Evolutionary conservation across 805 yeast species (phyloP), one percentile per base, ranked within the genome.

Genomic region (Yarrowia sp.): DNA sequence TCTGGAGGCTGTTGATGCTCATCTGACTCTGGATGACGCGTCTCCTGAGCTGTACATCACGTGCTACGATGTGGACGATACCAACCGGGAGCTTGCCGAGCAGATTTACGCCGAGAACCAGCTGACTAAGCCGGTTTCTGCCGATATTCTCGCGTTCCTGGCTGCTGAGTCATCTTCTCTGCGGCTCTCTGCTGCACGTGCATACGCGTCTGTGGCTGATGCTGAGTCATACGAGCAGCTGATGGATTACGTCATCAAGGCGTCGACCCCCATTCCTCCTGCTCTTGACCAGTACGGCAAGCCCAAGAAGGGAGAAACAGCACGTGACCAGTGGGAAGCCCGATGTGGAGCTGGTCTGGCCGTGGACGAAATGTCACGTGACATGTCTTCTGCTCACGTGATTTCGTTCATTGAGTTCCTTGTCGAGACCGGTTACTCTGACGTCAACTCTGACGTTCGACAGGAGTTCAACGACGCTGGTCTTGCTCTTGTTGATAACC

Each of bases 401-500:
- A 80, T 81, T 11, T 72, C 75, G 33, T 74, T 90, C n/a, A 83
- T 92, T 70, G 74, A 76, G 22, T 90, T 90, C 73, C 76, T 90
- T 64, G 83, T 88, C 33, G 68, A 69, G 10, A 69, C 82, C 50
- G 89, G 93, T 0, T 78, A 92, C 47, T 92, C 90, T 33, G 98
- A 92, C 72, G 80, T 82, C 66, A 89, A 89, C 66, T 77, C 82
- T 0, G 75, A 84, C 61, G 97, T 91, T 4, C 83, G 95, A 63
- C 89, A 86, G 67, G 96, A 89, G 72, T 81, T 92, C 73, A 92
- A 90, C 71, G 93, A 88, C 65, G 95, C 97, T n/a, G 98, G 97
- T 58, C 81, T 90, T 66, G 84, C 81, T 44, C 80, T 90, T 38
- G 85, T 95, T 63, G 81, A 86, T 45, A 71, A 73, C 1, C 88